A percentile compares a stretch with the other conserved stretches of the same genome.
Evolutionary conservation across 2,329 filamentous ascomycete species (phyloP).

Genomic region (Aspergillus aculeatus): DNA sequence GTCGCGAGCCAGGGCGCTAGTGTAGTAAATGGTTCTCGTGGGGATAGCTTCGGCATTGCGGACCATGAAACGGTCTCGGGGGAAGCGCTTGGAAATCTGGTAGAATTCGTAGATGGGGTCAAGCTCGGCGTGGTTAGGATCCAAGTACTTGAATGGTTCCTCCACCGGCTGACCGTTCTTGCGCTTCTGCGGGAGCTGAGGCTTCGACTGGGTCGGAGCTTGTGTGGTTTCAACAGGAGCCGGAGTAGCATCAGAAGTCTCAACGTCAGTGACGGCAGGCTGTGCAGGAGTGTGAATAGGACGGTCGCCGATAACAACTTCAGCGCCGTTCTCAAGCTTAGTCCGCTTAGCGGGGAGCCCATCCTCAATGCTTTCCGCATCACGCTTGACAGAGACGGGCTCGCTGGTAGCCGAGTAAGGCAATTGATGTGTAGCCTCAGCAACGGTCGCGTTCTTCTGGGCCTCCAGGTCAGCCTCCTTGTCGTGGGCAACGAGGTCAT

Average conservation of each 20-base stretch:
- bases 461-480: slow-evolving; percentile 28
- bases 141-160: slow-evolving; percentile 92
- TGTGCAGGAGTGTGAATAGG: slow-evolving; percentile 34
- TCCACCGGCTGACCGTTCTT: slow-evolving; percentile 60
- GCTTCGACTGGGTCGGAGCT: slow-evolving; percentile 10
- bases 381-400: slow-evolving; percentile 32
- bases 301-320: slow-evolving; percentile 41
- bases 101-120: slow-evolving; percentile 80
- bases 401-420: slow-evolving; percentile 33
- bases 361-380: slow-evolving; percentile 35
- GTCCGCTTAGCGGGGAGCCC: slow-evolving; percentile 44
- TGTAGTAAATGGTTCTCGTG: slow-evolving; percentile 96
- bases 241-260: slow-evolving; percentile 26
- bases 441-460: slow-evolving; percentile 37
- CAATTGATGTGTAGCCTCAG: slow-evolving; percentile 33
- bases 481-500: slow-evolving; percentile 39
- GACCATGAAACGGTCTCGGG: slow-evolving; percentile 89
- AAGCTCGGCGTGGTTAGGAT: slow-evolving; percentile 72
- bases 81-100: slow-evolving; percentile 78
- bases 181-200: slow-evolving; percentile 34
- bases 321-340: slow-evolving; percentile 41
- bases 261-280: slow-evolving; percentile 21
- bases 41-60: slow-evolving; percentile 86
- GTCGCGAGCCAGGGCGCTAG: slow-evolving; percentile 76
- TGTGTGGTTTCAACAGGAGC: slow-evolving; percentile 17